Conservation (phyloP, 75 land plant genomes). For the Pinus tabuliformis region DNA sequence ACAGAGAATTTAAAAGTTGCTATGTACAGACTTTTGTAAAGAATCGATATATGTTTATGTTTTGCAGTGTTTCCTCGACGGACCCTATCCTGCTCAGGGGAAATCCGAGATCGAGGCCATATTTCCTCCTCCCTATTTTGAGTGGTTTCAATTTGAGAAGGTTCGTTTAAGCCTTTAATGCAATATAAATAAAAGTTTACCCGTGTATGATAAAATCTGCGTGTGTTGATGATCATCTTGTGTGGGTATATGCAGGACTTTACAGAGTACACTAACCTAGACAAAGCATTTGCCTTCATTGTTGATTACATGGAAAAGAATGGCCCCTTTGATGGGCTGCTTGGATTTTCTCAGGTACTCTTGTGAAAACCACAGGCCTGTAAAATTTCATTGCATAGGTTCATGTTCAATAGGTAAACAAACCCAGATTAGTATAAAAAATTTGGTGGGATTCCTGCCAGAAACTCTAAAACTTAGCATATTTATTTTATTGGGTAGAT, state of each 20-base stretch:
- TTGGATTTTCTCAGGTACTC: conserved; percentile 91
- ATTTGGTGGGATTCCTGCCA: no score
- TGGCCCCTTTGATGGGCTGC: conserved; percentile 90
- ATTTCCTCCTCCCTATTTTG: conserved; percentile 85
- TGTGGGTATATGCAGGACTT: conserved; percentile 49
- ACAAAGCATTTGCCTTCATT: conserved; percentile 70
- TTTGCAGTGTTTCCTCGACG: conserved; percentile 78
- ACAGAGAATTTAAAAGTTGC: not conserved
- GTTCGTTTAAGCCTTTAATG: conserved; percentile 14
- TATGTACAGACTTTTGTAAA: not conserved
- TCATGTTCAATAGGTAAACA: no score
- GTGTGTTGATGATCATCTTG: no score
- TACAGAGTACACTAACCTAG: conserved; percentile 72
- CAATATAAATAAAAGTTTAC: no score
- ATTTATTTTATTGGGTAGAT: no score
- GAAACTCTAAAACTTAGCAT: no score
- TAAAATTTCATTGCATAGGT: no score
- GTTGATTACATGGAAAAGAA: conserved; percentile 72
- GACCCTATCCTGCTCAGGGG: conserved; percentile 66
- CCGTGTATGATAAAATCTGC: no score
- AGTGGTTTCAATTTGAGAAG: conserved; percentile 90
- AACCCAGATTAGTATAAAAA: no score
- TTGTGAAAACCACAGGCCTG: no score
- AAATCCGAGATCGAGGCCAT: conserved; percentile 88
- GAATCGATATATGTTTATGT: not conserved